Conservation (phyloP, 306 rosid species). For the Quercus variabilis region DNA sequence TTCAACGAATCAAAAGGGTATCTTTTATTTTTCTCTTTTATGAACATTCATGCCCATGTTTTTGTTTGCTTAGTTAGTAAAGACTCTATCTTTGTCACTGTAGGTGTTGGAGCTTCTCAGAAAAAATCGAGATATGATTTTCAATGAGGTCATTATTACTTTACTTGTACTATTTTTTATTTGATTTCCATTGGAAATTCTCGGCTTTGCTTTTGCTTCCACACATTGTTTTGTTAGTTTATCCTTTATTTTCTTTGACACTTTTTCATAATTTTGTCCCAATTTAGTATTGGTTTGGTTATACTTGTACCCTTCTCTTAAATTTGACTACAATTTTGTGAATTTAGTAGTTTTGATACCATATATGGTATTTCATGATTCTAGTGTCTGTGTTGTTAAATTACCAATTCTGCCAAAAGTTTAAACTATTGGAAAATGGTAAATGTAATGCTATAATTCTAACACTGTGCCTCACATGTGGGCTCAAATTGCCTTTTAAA, state of each 20-base stretch:
- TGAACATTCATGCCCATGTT: not conserved
- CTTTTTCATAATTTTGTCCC: not conserved
- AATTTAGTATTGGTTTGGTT: too few species aligned
- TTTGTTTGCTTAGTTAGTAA: not conserved
- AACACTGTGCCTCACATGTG: too few species aligned
- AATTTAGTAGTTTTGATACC: too few species aligned
- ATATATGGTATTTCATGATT: too few species aligned
- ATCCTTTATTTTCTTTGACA: not conserved
- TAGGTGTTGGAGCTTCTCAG: slow-evolving; percentile 84
- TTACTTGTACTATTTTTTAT: not conserved
- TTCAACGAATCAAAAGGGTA: slow-evolving; percentile 65
- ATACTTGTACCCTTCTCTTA: too few species aligned
- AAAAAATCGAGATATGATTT: slow-evolving; percentile 88
- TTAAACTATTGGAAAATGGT: too few species aligned
- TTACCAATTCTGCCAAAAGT: too few species aligned
- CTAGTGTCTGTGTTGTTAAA: too few species aligned
- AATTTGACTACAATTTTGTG: too few species aligned
- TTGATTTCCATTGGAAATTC: too few species aligned
- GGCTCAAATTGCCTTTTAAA: too few species aligned
- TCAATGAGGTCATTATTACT: slow-evolving; percentile 61
- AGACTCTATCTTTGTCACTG: not conserved
- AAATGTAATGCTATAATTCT: too few species aligned
- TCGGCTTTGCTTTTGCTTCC: not conserved
- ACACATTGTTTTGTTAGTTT: not conserved
- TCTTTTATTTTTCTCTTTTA: not conserved